Evolutionary conservation across 495 filamentous ascomycete species (phyloP).

Genomic region (Immersiella caudata): DNA sequence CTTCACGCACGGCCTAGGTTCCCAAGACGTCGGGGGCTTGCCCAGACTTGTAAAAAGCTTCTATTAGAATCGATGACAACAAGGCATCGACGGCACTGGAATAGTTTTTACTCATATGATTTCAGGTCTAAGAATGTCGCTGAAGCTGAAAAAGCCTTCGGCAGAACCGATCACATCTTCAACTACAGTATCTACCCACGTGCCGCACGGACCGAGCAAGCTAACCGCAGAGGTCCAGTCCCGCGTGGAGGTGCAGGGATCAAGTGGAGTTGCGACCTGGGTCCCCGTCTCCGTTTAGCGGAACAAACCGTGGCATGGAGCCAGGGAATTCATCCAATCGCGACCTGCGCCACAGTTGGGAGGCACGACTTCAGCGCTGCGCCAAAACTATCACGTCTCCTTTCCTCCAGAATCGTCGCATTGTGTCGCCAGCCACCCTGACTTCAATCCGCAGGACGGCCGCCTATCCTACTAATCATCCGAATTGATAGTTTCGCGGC

Average conservation of each 20-base stretch:
- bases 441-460: not conserved
- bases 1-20: too few species aligned
- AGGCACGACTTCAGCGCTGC: not conserved
- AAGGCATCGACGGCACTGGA: too few species aligned
- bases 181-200: too few species aligned
- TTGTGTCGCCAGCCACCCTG: not conserved
- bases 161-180: too few species aligned
- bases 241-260: not conserved
- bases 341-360: slow-evolving; percentile 7
- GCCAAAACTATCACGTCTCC: not conserved
- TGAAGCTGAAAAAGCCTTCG: too few species aligned
- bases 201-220: too few species aligned
- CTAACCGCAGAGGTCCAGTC: not conserved
- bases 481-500: not conserved
- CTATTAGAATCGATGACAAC: too few species aligned
- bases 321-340: slow-evolving; percentile 14
- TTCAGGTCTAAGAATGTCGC: too few species aligned
- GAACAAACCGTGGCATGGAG: slow-evolving; percentile 6
- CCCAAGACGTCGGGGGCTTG: too few species aligned
- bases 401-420: slow-evolving; percentile 1
- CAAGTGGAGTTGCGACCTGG: not conserved
- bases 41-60: too few species aligned
- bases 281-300: not conserved
- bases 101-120: too few species aligned
- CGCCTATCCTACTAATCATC: not conserved